Conservation (phyloP, 371 early-diverging fungal genomes). For the Lichtheimia corymbifera region DNA sequence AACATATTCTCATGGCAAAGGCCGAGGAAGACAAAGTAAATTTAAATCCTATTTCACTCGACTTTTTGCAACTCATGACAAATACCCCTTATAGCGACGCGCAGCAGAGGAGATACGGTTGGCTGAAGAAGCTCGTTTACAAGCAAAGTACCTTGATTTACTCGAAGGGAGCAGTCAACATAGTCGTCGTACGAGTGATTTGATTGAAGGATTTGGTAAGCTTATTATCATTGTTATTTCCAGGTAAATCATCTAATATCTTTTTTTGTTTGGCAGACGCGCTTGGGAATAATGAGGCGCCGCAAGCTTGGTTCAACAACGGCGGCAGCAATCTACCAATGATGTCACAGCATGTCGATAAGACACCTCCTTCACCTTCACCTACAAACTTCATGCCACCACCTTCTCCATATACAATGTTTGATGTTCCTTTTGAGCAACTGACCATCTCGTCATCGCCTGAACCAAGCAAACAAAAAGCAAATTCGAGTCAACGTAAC, state of each 20-base stretch:
- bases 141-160: slow-evolving; percentile 45
- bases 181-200: slow-evolving; percentile 21
- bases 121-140: slow-evolving; percentile 46
- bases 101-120: slow-evolving; percentile 47
- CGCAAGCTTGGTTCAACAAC: background rate
- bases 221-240: background rate
- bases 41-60: background rate
- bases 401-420: slow-evolving; percentile 30
- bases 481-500: background rate
- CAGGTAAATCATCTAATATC: background rate
- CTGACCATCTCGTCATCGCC: slow-evolving; percentile 41
- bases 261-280: slow-evolving; percentile 19
- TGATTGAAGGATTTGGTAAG: slow-evolving; percentile 32
- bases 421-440: slow-evolving; percentile 46
- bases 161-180: slow-evolving; percentile 25
- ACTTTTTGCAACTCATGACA: background rate
- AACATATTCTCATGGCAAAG: slow-evolving; percentile 51
- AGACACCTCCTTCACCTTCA: slow-evolving; percentile 40
- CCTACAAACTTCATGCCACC: slow-evolving; percentile 30
- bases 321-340: slow-evolving; percentile 4
- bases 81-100: slow-evolving; percentile 27
- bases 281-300: slow-evolving; percentile 1
- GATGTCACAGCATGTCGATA: slow-evolving; percentile 8
- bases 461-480: background rate
- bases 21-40: slow-evolving; percentile 56